Evolutionary conservation across 345 rosid species (phyloP).

Genomic region (Dipteronia dyeriana): DNA sequence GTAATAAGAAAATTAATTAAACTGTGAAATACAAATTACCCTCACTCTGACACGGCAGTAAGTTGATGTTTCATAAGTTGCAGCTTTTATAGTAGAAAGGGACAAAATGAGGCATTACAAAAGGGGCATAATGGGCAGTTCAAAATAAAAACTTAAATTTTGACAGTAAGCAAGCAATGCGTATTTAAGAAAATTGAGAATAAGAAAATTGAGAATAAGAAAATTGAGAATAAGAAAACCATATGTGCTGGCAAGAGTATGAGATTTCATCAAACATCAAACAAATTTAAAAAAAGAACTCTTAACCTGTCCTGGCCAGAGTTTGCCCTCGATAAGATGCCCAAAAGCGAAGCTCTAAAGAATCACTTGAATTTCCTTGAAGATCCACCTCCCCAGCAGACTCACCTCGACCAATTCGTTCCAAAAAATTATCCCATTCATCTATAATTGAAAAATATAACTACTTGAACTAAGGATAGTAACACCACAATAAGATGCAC

Average conservation of each 20-base stretch:
- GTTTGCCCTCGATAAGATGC: conserved; percentile 97
- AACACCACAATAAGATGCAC: neutral
- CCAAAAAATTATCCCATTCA: conserved; percentile 99
- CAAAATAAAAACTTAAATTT: neutral
- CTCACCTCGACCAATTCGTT: conserved; percentile 78
- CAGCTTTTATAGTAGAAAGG: neutral
- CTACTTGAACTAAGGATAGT: neutral
- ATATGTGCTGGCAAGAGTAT: neutral
- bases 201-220: no score
- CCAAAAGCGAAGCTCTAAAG: conserved; percentile 98
- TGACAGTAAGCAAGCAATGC: neutral
- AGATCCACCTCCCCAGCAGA: conserved; percentile 70
- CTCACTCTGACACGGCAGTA: neutral
- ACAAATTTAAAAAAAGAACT: neutral
- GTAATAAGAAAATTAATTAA: neutral
- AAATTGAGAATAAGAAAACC: no score
- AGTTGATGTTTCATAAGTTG: neutral
- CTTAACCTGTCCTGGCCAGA: conserved; percentile 90
- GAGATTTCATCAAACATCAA: neutral
- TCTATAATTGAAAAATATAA: conserved; percentile 42
- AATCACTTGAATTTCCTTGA: conserved; percentile 74
- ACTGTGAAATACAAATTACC: neutral
- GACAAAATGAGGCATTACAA: neutral
- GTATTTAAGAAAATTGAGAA: neutral
- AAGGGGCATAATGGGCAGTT: neutral